Percentiles rank a stretch among this genome's conserved stretches.
Conservation (phyloP, 2,329 filamentous ascomycete genomes). For the Cladosporium austrohemisphaericum region DNA sequence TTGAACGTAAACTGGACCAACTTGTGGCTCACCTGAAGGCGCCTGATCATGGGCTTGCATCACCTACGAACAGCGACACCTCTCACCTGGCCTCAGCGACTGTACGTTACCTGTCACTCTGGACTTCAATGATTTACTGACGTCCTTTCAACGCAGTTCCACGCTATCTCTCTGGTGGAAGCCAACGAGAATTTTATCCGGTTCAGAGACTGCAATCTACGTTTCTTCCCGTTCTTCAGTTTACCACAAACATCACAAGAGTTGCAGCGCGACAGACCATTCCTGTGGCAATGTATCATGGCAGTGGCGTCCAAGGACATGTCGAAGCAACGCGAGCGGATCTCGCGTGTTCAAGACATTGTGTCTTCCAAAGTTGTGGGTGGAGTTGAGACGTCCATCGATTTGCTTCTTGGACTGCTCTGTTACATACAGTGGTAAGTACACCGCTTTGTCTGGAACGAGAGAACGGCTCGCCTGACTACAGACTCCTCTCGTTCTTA, state of each 20-base stretch:
- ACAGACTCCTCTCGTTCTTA: too few relatives aligned
- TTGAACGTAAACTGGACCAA: constrained; percentile 10
- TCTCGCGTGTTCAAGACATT: constrained; percentile 25
- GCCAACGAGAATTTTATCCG: background rate
- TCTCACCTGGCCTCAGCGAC: background rate
- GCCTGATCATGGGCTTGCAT: constrained; percentile 2
- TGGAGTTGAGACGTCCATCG: constrained; percentile 27
- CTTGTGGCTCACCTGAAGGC: constrained; percentile 2
- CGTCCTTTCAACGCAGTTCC: background rate
- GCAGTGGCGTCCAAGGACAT: constrained; percentile 26
- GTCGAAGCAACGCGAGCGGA: constrained; percentile 26
- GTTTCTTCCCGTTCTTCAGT: background rate
- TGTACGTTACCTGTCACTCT: background rate
- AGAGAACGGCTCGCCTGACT: too few relatives aligned
- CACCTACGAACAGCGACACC: background rate
- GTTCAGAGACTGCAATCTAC: constrained; percentile 1
- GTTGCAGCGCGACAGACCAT: constrained; percentile 35
- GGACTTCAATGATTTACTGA: background rate
- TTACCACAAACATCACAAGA: constrained; percentile 15
- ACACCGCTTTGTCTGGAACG: too few relatives aligned
- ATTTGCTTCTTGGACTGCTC: constrained; percentile 31
- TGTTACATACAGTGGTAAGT: constrained; percentile 30
- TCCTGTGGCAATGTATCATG: constrained; percentile 41
- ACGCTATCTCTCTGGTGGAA: background rate
- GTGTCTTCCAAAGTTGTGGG: constrained; percentile 26